A percentile compares a stretch with the other conserved stretches of the same genome.
Conservation (phyloP, 208 protist species). For the Zelonia costaricensis region DNA sequence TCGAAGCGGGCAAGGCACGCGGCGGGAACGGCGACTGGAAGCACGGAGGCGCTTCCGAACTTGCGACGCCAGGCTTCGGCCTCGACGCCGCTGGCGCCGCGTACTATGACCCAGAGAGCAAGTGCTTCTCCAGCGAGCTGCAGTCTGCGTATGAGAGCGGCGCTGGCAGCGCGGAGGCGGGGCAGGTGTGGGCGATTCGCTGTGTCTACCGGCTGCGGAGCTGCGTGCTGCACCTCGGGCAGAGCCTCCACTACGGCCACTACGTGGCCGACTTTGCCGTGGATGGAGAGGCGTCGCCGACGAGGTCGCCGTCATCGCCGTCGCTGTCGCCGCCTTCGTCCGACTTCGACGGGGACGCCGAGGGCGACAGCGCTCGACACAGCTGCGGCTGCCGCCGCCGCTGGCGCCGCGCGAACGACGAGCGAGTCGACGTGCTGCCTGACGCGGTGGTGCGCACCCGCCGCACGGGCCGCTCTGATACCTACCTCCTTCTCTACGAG, state of each 20-base stretch:
- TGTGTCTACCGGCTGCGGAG: constrained; percentile 51
- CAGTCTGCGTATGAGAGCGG: not conserved
- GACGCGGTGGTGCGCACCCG: constrained; percentile 10
- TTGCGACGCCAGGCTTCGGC: not conserved
- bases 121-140: constrained; percentile 30
- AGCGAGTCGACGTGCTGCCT: constrained; percentile 27
- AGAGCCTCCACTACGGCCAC: constrained; percentile 52
- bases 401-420: constrained; percentile 65
- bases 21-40: not conserved
- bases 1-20: not conserved
- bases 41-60: not conserved
- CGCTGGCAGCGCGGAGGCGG: not conserved
- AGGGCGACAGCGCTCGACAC: too few relatives aligned
- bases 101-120: constrained; percentile 25
- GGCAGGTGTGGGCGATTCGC: constrained; percentile 15
- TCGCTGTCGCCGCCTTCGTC: not conserved
- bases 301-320: not conserved
- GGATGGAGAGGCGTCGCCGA: constrained; percentile 2
- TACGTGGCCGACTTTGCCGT: constrained; percentile 69
- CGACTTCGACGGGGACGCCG: too few relatives aligned
- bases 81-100: not conserved
- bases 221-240: constrained; percentile 56
- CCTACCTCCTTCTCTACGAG: constrained; percentile 76
- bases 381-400: not conserved
- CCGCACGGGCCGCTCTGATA: constrained; percentile 26